phyloP scores from a whole-genome alignment of 352 stramenopile genomes.

The Thraustotheca clavata region DNA sequence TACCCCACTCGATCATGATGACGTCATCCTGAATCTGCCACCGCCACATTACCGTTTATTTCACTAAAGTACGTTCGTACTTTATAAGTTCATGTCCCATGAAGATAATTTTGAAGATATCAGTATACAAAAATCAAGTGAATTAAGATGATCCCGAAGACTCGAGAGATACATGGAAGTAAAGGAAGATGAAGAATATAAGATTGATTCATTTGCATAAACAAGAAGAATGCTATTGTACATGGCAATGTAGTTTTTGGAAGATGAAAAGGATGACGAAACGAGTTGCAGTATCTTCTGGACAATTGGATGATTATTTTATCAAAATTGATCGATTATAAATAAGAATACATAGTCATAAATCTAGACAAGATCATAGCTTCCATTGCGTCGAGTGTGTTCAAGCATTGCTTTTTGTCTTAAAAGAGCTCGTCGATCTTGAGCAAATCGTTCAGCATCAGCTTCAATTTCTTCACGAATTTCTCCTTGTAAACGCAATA shows the following conservation, averaged over 20 bases:
- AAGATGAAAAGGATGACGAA: too few relatives aligned
- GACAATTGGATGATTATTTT: too few relatives aligned
- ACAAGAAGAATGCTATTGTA: too few relatives aligned
- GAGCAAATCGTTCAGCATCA: constrained; percentile 28
- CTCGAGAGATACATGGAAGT: too few relatives aligned
- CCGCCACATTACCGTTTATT: not conserved
- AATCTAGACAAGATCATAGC: not conserved
- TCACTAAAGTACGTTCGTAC: not conserved
- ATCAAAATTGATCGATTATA: too few relatives aligned
- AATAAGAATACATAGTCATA: not conserved
- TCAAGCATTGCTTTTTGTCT: constrained; percentile 13
- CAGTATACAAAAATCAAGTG: not conserved
- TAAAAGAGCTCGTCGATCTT: constrained; percentile 26
- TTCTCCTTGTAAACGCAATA: constrained; percentile 60
- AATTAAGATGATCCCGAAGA: not conserved
- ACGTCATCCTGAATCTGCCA: not conserved
- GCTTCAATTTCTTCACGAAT: constrained; percentile 75
- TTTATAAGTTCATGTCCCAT: too few relatives aligned
- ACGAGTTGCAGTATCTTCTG: too few relatives aligned
- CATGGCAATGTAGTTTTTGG: too few relatives aligned
- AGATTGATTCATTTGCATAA: too few relatives aligned
- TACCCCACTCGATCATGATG: not conserved
- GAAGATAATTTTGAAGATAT: too few relatives aligned
- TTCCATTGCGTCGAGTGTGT: not conserved
- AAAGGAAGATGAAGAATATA: too few relatives aligned